A percentile compares a stretch with the other conserved stretches of the same genome.
Evolutionary conservation across 768 basidiomycete genomes (phyloP).

Genomic region (Kwoniella sp.): DNA sequence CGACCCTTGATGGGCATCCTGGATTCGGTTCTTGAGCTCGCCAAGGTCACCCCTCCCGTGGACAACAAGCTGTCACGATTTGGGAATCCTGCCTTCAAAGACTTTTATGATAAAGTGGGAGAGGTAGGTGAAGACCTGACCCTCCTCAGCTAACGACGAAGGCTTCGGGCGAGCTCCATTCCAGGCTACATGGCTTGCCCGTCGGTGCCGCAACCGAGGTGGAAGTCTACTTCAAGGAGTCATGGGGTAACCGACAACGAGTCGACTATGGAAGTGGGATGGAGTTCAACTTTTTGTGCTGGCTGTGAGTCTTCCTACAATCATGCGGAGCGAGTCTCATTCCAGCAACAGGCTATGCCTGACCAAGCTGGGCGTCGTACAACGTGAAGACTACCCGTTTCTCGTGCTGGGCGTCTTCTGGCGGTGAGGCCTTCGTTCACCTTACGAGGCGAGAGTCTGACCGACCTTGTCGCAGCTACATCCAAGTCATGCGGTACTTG

Average conservation of each 20-base stretch:
- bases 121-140: constrained; percentile 54
- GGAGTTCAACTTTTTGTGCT: constrained; percentile 96
- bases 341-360: constrained; percentile 65
- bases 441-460: neutral
- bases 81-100: constrained; percentile 93
- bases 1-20: constrained; percentile 62
- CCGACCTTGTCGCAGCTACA: constrained; percentile 43
- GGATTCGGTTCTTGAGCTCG: constrained; percentile 63
- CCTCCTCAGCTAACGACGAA: constrained; percentile 36
- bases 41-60: constrained; percentile 70
- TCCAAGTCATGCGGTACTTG: constrained; percentile 58
- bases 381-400: constrained; percentile 63
- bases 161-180: constrained; percentile 61
- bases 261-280: constrained; percentile 99
- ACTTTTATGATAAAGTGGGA: constrained; percentile 76
- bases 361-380: constrained; percentile 63
- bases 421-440: constrained; percentile 57
- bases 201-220: constrained; percentile 63
- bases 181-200: constrained; percentile 59
- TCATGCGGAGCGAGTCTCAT: neutral
- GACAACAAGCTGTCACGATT: constrained; percentile 87
- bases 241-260: constrained; percentile 85
- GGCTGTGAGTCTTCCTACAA: constrained; percentile 64
- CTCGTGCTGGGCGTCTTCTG: constrained; percentile 84
- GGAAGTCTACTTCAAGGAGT: constrained; percentile 72